Conservation (phyloP, 2,329 filamentous ascomycete genomes). For the Botryotinia globosa region DNA sequence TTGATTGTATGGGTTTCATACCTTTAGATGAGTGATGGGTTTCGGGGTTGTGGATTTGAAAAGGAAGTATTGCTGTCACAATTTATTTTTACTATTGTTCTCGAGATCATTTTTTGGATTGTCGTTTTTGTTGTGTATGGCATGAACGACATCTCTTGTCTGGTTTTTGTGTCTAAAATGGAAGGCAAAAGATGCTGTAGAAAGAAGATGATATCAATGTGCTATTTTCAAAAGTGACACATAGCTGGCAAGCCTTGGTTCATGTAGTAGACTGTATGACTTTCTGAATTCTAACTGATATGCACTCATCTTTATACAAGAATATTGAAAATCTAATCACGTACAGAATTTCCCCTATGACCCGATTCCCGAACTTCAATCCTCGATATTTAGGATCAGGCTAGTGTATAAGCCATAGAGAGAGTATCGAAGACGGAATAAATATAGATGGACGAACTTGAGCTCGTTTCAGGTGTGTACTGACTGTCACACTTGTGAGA, state of each 20-base stretch:
- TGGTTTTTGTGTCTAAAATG: neutral
- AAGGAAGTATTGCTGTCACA: too few species aligned
- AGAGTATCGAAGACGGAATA: neutral
- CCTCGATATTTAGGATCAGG: neutral
- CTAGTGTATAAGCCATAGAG: neutral
- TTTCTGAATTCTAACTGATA: neutral
- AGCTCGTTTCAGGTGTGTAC: neutral
- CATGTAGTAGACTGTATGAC: neutral
- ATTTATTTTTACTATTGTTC: neutral
- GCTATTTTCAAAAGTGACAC: accelerated
- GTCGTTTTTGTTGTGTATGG: neutral
- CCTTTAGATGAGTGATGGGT: accelerated
- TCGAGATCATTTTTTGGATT: neutral
- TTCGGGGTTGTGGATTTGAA: neutral
- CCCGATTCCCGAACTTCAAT: neutral
- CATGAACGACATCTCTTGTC: neutral
- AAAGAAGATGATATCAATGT: accelerated
- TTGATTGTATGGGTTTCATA: neutral
- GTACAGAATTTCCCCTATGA: too few species aligned
- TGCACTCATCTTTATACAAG: neutral
- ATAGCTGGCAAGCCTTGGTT: accelerated
- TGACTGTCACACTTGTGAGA: neutral
- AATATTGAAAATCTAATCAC: neutral
- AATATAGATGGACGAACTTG: neutral
- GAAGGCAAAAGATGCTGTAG: accelerated